Evolutionary conservation across 2,329 filamentous ascomycete genomes (phyloP), one percentile per base, ranked within the genome.

Genomic region (Gaeumannomyces sp.): DNA sequence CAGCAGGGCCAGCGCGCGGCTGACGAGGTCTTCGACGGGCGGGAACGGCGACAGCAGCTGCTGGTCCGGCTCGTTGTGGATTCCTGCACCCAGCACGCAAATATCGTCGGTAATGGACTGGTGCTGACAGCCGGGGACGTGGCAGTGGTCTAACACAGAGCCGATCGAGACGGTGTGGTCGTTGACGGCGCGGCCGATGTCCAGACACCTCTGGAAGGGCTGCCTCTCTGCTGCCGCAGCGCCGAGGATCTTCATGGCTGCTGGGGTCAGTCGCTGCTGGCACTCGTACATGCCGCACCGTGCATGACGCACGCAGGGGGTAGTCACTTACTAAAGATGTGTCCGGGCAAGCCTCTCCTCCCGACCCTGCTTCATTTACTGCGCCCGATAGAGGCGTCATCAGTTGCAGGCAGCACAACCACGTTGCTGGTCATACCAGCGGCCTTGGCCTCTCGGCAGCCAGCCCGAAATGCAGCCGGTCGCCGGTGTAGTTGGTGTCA

Each of bases 41-140:
- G 81, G 83, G 0, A 74, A 77, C 0, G 83, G 86, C 0, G 81
- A 82, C 25, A 87, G 70, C 72, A 84, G 85, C 70, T 77, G 79
- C 70, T 85, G 83, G 0, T 83, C 87, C 0, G 87, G 86, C 73
- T 90, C 87, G 70, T 89, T 89, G 72, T 90, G 87, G 19, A 85
- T 85, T 0, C 87, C 87, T 28, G 86, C 88, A 3, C 87, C 87
- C n/a, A 89, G 77, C 72, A 88, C 86, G 50, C 88, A 73, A 65
- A 85, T 84, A 64, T 85, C 73, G 1, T 75, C 72, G 13, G 74
- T 76, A 2, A 87, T 77, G 22, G 75, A 78, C n/a, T 74, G 78
- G 65, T 83, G 80, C 65, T 83, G 78, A 56, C 83, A 77, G 0
- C 83, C 83, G 0, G 83, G 83, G 1, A 85, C 83, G 68, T 87